These are phyloP conservation scores for Aspergillus fructus DNA, from an alignment of 2,329 filamentous ascomycete species.

Conservation along the genomic window DNA sequence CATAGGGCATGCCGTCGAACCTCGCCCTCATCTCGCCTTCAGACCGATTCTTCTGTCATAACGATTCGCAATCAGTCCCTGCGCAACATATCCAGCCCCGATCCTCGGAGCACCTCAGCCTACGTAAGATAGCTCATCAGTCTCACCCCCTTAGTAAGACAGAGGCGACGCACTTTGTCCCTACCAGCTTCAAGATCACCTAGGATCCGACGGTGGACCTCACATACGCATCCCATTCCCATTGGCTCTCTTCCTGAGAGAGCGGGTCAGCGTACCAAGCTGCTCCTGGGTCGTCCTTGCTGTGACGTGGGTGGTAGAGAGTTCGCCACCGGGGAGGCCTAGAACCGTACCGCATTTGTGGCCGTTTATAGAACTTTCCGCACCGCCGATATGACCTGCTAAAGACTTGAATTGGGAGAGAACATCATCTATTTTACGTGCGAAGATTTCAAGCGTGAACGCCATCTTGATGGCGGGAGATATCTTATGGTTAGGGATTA, in stretches of 20 bases:
- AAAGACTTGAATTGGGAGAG: not conserved
- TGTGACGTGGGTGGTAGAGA: not conserved
- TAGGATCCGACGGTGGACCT: not conserved
- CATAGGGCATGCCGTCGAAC: too few species aligned
- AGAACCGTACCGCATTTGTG: not conserved
- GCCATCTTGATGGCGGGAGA: not conserved
- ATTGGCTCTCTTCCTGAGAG: not conserved
- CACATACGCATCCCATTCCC: not conserved
- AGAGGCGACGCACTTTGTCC: not conserved
- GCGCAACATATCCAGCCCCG: not conserved
- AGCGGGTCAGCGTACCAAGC: not conserved
- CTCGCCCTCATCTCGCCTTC: too few species aligned
- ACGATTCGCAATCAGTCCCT: not conserved
- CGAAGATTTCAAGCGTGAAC: not conserved
- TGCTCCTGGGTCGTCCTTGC: not conserved
- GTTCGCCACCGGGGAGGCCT: not conserved
- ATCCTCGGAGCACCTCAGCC: not conserved
- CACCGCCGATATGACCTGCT: not conserved
- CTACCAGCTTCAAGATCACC: not conserved
- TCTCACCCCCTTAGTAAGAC: not conserved
- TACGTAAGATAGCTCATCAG: too few species aligned
- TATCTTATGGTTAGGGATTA: not conserved
- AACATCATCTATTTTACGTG: not conserved
- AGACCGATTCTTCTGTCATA: too few species aligned
- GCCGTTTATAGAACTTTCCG: not conserved